These are phyloP conservation scores for Gossypium schwendimanii DNA, from an alignment of 441 rosid genomes.

Conservation along the genomic window DNA sequence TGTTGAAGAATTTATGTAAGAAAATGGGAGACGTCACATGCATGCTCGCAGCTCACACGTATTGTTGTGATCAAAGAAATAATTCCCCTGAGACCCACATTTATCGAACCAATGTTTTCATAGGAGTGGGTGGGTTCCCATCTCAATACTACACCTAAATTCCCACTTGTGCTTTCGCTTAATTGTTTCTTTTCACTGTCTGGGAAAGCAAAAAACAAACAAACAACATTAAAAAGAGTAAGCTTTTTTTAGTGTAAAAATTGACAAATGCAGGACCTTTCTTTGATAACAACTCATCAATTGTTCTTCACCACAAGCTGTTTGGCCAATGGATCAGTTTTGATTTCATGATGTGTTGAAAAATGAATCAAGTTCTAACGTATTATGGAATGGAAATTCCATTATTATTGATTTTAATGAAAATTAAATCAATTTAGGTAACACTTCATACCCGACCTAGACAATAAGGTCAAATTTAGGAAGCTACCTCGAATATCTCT, in stretches of 20 bases:
- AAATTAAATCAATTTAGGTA: no score
- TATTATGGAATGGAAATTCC: no score
- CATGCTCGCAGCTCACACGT: conserved; percentile 18
- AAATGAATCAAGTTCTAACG: neutral
- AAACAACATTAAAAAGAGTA: neutral
- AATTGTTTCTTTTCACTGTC: neutral
- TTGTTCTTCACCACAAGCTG: conserved; percentile 4
- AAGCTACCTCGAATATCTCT: no score
- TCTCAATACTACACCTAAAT: conserved; percentile 23
- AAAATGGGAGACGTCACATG: no score
- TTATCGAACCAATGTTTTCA: neutral
- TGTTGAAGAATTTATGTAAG: no score
- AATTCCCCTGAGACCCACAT: conserved; percentile 8
- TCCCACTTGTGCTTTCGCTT: conserved; percentile 26
- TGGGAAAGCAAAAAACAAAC: neutral
- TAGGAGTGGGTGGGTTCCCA: conserved; percentile 19
- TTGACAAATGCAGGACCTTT: neutral
- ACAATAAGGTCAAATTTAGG: no score
- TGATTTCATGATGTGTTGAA: neutral
- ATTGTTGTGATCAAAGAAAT: conserved; percentile 26
- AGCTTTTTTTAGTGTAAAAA: neutral
- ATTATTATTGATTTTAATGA: no score
- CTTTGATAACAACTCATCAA: neutral
- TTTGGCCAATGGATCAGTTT: neutral
- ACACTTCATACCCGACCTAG: no score